These are phyloP conservation scores for Cryptococcus sp. DNA, from an alignment of 1,284 basidiomycete species.

Conservation along the genomic window DNA sequence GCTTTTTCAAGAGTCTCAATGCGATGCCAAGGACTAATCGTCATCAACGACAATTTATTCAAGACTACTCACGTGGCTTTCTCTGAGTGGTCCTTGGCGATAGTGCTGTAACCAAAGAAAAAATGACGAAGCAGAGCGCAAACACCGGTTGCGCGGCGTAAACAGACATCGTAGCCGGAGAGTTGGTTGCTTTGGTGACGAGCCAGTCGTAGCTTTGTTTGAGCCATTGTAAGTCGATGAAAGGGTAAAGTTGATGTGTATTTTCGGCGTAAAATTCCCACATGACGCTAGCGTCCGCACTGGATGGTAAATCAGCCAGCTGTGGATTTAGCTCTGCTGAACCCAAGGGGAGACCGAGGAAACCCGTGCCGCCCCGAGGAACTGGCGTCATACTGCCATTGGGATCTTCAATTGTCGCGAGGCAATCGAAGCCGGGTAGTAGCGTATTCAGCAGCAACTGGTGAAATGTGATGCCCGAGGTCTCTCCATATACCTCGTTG, in stretches of 20 bases:
- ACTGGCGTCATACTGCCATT: not conserved
- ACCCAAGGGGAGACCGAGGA: not conserved
- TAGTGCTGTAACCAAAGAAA: constrained; percentile 10
- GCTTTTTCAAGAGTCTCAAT: constrained; percentile 10
- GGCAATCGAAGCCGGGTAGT: constrained; percentile 6
- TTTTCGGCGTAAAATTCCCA: constrained; percentile 5
- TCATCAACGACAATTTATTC: not conserved
- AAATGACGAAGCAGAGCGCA: constrained; percentile 13
- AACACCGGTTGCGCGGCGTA: constrained; percentile 10
- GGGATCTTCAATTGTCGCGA: not conserved
- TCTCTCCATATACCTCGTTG: constrained; percentile 13
- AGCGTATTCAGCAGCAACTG: constrained; percentile 13
- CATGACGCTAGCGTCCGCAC: constrained; percentile 7
- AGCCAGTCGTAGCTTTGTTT: constrained; percentile 1
- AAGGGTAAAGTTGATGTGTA: constrained; percentile 14
- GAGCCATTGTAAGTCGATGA: constrained; percentile 4
- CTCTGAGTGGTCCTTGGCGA: not conserved
- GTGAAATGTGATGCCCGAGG: constrained; percentile 18
- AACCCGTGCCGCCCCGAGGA: not conserved
- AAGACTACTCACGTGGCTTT: not conserved
- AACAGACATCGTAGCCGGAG: not conserved
- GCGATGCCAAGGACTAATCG: constrained; percentile 6
- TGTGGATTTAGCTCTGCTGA: not conserved
- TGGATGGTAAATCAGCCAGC: constrained; percentile 4
- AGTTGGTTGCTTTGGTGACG: not conserved